phyloP scores from a whole-genome alignment of 192 early-diverging fungal species.

The Diversispora eburnea region DNA sequence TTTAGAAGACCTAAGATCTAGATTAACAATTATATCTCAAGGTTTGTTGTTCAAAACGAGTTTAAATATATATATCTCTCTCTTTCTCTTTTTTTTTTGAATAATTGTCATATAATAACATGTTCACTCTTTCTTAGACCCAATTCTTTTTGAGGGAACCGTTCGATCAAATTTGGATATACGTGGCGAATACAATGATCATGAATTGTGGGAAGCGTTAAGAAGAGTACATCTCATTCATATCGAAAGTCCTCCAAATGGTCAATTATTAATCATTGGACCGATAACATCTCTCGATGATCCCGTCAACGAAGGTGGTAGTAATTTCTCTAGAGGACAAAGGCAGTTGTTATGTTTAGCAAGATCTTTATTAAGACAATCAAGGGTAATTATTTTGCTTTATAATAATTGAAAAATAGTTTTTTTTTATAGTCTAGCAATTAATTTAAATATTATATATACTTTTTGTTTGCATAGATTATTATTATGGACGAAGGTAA shows the following conservation, averaged over 20 bases:
- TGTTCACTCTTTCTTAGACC: slow-evolving; percentile 34
- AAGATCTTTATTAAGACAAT: slow-evolving; percentile 67
- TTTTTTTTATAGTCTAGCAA: too few relatives aligned
- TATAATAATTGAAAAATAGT: too few relatives aligned
- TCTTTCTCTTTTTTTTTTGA: not conserved
- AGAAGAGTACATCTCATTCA: slow-evolving; percentile 65
- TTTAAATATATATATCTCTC: not conserved
- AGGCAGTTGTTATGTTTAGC: slow-evolving; percentile 77
- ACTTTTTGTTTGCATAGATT: slow-evolving; percentile 15
- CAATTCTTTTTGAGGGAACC: slow-evolving; percentile 50
- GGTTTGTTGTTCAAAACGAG: slow-evolving; percentile 31
- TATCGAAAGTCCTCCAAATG: slow-evolving; percentile 16
- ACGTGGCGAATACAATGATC: slow-evolving; percentile 73
- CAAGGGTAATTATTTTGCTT: slow-evolving; percentile 42
- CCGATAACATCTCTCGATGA: slow-evolving; percentile 62
- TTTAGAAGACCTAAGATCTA: slow-evolving; percentile 73
- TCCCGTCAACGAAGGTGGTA: slow-evolving; percentile 78
- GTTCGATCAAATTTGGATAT: slow-evolving; percentile 88
- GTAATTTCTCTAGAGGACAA: slow-evolving; percentile 78
- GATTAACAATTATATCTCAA: slow-evolving; percentile 88
- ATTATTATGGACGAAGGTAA: slow-evolving; percentile 53
- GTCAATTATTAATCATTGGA: slow-evolving; percentile 25
- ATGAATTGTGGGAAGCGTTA: slow-evolving; percentile 74
- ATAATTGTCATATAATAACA: not conserved
- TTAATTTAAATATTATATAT: too few relatives aligned